Percentiles rank a stretch among this genome's conserved stretches.
Evolutionary conservation across 176 grass and related monocot species (phyloP).

Genomic region (Avena insularis): DNA sequence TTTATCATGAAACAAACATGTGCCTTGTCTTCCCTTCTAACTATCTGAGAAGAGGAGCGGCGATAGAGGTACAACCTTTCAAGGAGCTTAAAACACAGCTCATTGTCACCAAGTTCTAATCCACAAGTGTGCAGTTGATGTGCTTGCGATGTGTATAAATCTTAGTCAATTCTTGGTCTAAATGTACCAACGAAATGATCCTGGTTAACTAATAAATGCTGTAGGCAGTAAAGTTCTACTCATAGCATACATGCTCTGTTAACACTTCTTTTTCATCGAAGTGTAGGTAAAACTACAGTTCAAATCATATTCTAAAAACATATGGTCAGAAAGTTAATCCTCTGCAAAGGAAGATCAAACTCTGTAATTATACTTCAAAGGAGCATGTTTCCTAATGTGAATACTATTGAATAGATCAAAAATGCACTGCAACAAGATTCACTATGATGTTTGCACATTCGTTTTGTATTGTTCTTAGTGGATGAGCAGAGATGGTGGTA

Average conservation of each 20-base stretch:
- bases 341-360: not conserved
- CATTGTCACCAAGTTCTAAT: not conserved
- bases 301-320: too few relatives aligned
- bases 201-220: not conserved
- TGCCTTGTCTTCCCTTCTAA: not conserved
- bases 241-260: not conserved
- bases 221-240: not conserved
- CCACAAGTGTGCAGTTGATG: not conserved
- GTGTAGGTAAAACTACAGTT: not conserved
- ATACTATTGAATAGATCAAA: not conserved
- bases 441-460: not conserved
- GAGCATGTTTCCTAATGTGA: not conserved
- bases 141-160: not conserved
- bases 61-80: not conserved
- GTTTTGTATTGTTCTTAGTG: not conserved
- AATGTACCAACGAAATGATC: not conserved
- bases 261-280: not conserved
- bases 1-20: not conserved
- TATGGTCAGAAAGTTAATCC: too few relatives aligned
- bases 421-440: not conserved
- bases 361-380: not conserved
- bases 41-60: not conserved
- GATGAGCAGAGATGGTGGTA: not conserved
- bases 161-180: not conserved
- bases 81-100: conserved; percentile 19